Base-by-base conservation (phyloP, 805 yeast genomes). In the Jamesozyma hellenica region DNA sequence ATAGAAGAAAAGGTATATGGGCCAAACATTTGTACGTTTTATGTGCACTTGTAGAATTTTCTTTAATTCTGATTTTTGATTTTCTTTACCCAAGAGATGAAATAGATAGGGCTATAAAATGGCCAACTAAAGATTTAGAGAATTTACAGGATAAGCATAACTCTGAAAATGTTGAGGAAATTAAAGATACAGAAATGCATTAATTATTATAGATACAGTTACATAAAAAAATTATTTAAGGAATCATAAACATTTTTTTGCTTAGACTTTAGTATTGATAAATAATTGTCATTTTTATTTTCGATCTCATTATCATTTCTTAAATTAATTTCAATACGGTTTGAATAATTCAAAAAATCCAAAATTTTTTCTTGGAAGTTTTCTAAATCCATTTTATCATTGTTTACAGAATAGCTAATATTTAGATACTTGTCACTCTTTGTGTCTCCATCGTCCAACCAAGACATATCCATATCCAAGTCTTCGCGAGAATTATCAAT, bases 1-100 rank as follows among this genome's bases (percentile, higher is more conserved):
- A 82, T 55, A 68, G 35, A n/a, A 42, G 52, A 42, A 50, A 52
- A 12, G 88, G 88, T 0, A 71, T 79, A 0, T 81, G 94, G 76
- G 94, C 95, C 1, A 96, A 95, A 1, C 76, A 79, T 46, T 67
- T 92, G 41, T 88, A 79, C 58, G 81, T 82, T 0, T 58, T 92
- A 25, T 82, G 94, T 55, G 79, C 79, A 16, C 76, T 87, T 18
- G 85, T 85, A 3, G 97, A 92, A 62, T 71, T 80, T 26, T 68
- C 86, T 35, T 47, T 92, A 3, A 71, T 69, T 40, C 59, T 68
- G 29, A 36, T 85, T 2, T 64, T 92, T 44, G 92, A 86, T 48
- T 75, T 75, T 71, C 53, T 75, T 34, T 80, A 71, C 51, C 97
- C 97, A 0, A 63, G 70, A 14, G 67, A 65, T 1, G 60, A 68